Evolutionary conservation across 257 asterid species (phyloP).

Genomic region (Nemophila menziesii): DNA sequence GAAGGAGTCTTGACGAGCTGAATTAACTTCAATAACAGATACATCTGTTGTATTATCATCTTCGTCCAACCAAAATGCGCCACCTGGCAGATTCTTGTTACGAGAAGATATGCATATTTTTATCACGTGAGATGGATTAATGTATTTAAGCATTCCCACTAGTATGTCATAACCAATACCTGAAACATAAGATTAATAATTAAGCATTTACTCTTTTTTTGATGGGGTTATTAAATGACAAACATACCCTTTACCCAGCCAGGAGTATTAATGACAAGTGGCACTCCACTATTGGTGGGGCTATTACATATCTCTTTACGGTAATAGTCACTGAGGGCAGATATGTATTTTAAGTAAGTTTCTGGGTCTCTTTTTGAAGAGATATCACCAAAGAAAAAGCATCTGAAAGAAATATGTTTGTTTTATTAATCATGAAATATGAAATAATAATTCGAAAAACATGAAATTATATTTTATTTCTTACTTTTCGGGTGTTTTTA

Average conservation of each 20-base stretch:
- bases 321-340: constrained; percentile 58
- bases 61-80: constrained; percentile 72
- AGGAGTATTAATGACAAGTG: constrained; percentile 83
- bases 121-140: constrained; percentile 73
- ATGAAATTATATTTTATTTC: background rate
- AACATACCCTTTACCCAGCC: constrained; percentile 94
- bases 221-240: constrained; percentile 2
- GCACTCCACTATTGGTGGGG: constrained; percentile 31
- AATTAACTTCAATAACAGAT: constrained; percentile 49
- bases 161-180: constrained; percentile 86
- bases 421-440: too few species aligned
- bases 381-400: constrained; percentile 85
- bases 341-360: constrained; percentile 46
- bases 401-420: constrained; percentile 42
- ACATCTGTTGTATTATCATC: constrained; percentile 23
- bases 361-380: constrained; percentile 84
- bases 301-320: constrained; percentile 24
- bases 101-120: constrained; percentile 53
- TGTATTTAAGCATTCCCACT: constrained; percentile 60
- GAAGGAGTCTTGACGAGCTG: constrained; percentile 62
- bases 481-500: constrained; percentile 93
- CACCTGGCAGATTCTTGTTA: constrained; percentile 73
- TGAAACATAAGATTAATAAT: constrained; percentile 21
- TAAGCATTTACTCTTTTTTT: background rate
- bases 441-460: background rate